Evolutionary conservation across 1,139 yeast genomes (phyloP).

Genomic region (Zygoascus meyerae): DNA sequence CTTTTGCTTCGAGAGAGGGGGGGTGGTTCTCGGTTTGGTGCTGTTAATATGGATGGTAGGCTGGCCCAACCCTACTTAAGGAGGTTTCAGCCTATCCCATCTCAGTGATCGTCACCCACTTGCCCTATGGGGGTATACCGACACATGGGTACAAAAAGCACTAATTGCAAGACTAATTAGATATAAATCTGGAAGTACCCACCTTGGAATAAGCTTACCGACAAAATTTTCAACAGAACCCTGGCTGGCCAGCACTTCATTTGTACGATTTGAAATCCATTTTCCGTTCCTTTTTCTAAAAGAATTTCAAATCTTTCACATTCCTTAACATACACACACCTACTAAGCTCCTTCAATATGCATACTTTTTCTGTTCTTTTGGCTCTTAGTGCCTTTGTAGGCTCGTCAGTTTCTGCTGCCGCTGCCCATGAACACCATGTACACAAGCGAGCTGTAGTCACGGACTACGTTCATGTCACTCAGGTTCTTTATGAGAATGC

Average conservation of each 20-base stretch:
- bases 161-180: no score
- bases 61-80: no score
- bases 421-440: conserved; percentile 14
- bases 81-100: no score
- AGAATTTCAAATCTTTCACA: background rate
- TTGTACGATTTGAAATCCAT: background rate
- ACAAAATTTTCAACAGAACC: background rate
- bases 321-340: background rate
- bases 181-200: background rate
- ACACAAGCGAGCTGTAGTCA: conserved; percentile 30
- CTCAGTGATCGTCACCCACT: no score
- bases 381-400: conserved; percentile 3
- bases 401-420: conserved; percentile 8
- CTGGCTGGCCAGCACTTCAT: no score
- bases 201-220: background rate
- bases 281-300: background rate
- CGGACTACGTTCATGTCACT: conserved; percentile 31
- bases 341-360: conserved; percentile 9
- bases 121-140: no score
- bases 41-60: no score
- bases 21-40: no score
- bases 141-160: no score
- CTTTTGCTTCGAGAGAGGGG: no score
- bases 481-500: conserved; percentile 31
- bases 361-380: conserved; percentile 15